phyloP scores from a whole-genome alignment of 441 rosid species.

The Euphorbia celastroides region DNA sequence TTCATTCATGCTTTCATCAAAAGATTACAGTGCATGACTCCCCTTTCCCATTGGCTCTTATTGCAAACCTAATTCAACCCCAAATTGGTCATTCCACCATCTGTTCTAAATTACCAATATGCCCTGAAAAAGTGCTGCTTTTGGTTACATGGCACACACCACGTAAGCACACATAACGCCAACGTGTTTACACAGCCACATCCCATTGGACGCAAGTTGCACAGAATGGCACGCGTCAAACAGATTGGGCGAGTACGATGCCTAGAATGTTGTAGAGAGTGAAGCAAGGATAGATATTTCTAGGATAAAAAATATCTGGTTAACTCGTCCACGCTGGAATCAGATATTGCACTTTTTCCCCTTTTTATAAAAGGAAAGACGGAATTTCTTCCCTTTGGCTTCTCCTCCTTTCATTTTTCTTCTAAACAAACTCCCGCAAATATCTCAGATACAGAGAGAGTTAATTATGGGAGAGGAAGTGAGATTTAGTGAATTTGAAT shows the following conservation, averaged over 20 bases:
- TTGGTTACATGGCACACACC: slow-evolving; percentile 24
- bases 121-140: slow-evolving; percentile 27
- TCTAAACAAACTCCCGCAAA: slow-evolving; percentile 25
- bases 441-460: slow-evolving; percentile 3
- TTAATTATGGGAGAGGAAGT: slow-evolving; percentile 68
- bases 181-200: slow-evolving; percentile 9
- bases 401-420: slow-evolving; percentile 14
- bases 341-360: slow-evolving; percentile 50
- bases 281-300: slow-evolving; percentile 30
- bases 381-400: slow-evolving; percentile 4
- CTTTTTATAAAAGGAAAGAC: not conserved
- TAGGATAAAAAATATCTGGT: slow-evolving; percentile 73
- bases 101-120: slow-evolving; percentile 6
- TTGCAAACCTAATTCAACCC: too few relatives aligned
- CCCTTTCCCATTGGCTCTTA: slow-evolving; percentile 25
- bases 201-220: not conserved
- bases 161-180: not conserved
- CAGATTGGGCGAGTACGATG: not conserved
- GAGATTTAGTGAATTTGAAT: slow-evolving; percentile 53
- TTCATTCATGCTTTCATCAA: not conserved
- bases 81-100: not conserved
- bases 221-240: not conserved
- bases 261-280: not conserved
- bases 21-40: not conserved
- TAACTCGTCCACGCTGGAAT: slow-evolving; percentile 84